Evolutionary conservation across 192 early-diverging fungal genomes (phyloP), one percentile per base, ranked within the genome.

Genomic region (Spizellomyces sp.): DNA sequence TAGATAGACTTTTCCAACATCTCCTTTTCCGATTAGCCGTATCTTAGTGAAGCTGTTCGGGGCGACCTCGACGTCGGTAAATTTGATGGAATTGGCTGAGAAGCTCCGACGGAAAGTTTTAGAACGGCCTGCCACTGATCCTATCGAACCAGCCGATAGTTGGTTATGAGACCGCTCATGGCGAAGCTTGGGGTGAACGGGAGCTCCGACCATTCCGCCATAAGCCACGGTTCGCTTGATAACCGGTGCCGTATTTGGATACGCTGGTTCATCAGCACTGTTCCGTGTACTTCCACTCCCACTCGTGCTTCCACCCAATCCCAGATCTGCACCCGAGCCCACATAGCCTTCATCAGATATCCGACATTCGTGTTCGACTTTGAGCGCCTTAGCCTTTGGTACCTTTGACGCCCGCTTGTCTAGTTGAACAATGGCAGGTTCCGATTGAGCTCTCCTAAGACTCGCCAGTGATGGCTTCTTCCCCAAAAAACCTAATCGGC

Each of bases 1-100:
- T 72, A 99, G 80, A 68, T 95, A 99, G 5, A 99, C 97, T 73
- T 92, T 95, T 15, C 96, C 97, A 22, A 99, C 97, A 74, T 97
- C 97, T 45, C 97, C 97, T 78, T 96, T 96, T 58, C 97, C 97
- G 44, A 99, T 85, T 67, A 99, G 73, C 78, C 90, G 84, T 64
- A 98, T 84, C 76, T 97, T 97, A 27, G 78, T 80, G 81, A 97
- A 99, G 75, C 91, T 90, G 60, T 81, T 90, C 4, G 97, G 96
- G 15, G 88, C 85, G 2, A 98, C 96, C 73, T 95, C 85, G 21
- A 90, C 85, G 43, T 90, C 85, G 62, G 90, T 87, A 54, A 95
- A 83, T 76, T 89, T 92, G 76, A 95, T 89, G 41, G 90, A 91
- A 74, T 87, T 90, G 61, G 88, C 84, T 48, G 94, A 95, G 52